phyloP scores from a whole-genome alignment of 345 rosid genomes.

The Acer campestre region DNA sequence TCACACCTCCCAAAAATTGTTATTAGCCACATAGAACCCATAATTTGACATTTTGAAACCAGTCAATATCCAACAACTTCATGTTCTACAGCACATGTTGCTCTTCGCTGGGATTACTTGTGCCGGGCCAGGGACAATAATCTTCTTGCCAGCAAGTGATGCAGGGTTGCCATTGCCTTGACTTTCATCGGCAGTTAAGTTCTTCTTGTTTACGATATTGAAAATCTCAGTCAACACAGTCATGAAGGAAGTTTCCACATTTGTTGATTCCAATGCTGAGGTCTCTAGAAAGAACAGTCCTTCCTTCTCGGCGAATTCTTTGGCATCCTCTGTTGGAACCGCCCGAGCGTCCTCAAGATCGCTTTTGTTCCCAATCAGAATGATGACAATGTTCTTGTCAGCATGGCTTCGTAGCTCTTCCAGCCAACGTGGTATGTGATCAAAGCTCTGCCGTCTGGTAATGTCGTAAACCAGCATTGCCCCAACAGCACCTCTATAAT shows the following conservation, averaged over 20 bases:
- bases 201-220: slow-evolving; percentile 75
- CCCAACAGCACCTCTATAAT: slow-evolving; percentile 90
- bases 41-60: slow-evolving; percentile 3
- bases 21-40: slow-evolving; percentile 13
- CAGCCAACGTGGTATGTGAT: slow-evolving; percentile 84
- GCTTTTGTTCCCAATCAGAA: slow-evolving; percentile 70
- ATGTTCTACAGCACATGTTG: slow-evolving; percentile 58
- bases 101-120: slow-evolving; percentile 63
- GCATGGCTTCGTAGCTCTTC: slow-evolving; percentile 81
- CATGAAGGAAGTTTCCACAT: slow-evolving; percentile 67
- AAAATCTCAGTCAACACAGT: slow-evolving; percentile 76
- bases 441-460: slow-evolving; percentile 71
- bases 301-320: slow-evolving; percentile 81
- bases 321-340: slow-evolving; percentile 67
- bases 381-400: slow-evolving; percentile 80
- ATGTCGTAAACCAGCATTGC: slow-evolving; percentile 85
- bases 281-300: slow-evolving; percentile 83
- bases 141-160: slow-evolving; percentile 68
- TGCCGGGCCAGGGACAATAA: slow-evolving; percentile 67
- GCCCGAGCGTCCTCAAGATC: slow-evolving; percentile 72
- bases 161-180: slow-evolving; percentile 59
- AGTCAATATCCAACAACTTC: slow-evolving; percentile 22
- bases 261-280: slow-evolving; percentile 69
- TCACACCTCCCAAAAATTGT: slow-evolving; percentile 34
- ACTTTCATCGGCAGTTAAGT: slow-evolving; percentile 55